phyloP scores from a whole-genome alignment of 768 basidiomycete species.

The Stropharia rugosoannulata region DNA sequence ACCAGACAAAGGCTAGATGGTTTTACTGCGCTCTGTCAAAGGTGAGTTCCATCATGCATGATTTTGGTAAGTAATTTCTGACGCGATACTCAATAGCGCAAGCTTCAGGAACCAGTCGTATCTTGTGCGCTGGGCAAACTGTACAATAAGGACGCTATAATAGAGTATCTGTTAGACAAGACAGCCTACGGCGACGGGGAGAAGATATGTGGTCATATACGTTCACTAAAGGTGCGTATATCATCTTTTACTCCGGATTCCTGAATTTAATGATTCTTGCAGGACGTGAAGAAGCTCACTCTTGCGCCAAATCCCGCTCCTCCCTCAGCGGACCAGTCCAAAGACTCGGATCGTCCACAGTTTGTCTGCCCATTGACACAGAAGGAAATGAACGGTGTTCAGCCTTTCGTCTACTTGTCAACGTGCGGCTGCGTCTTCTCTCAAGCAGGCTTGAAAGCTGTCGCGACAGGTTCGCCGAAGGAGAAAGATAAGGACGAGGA shows the following conservation, averaged over 20 bases:
- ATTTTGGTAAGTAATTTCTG: neutral
- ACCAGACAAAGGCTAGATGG: constrained; percentile 86
- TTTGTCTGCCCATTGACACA: constrained; percentile 92
- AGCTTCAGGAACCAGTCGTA: constrained; percentile 87
- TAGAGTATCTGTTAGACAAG: constrained; percentile 87
- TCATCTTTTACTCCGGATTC: neutral
- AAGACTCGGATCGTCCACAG: constrained; percentile 48
- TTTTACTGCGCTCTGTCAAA: constrained; percentile 95
- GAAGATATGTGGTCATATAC: constrained; percentile 89
- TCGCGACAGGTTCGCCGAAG: constrained; percentile 39
- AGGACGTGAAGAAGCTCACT: constrained; percentile 86
- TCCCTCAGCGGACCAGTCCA: constrained; percentile 33
- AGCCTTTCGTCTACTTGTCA: constrained; percentile 85
- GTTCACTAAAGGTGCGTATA: constrained; percentile 77
- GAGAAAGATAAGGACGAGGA: constrained; percentile 28
- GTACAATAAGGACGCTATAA: constrained; percentile 93
- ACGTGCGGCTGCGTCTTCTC: constrained; percentile 93
- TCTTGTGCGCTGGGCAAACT: constrained; percentile 91
- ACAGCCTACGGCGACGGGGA: constrained; percentile 87
- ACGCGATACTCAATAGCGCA: constrained; percentile 45
- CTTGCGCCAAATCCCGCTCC: constrained; percentile 74
- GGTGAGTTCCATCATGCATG: constrained; percentile 37
- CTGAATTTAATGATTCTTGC: neutral
- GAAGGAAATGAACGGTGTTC: constrained; percentile 91
- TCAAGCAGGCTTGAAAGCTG: constrained; percentile 74